Evolutionary conservation across 2,329 filamentous ascomycete species (phyloP), one percentile per base, ranked within the genome.

Genomic region (Stromatinia cepivora): DNA sequence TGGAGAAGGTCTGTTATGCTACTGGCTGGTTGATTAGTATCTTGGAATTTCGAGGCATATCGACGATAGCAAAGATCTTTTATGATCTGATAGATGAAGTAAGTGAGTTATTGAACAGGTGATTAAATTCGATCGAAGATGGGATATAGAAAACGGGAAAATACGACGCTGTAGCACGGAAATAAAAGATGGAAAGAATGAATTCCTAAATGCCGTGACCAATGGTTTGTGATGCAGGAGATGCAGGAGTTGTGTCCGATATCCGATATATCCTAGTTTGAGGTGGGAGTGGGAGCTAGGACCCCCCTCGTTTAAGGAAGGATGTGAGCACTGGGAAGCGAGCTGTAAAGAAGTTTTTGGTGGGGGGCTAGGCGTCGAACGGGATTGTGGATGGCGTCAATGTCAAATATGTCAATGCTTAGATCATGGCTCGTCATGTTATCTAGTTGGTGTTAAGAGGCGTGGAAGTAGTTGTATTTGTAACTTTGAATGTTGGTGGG

Each of bases 281-380:
- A 17, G 25, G 39, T 61, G 39, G 50, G 62, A 65, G 25, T 61
- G 42, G 50, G 36, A 65, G 34, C 62, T 52, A 52, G 48, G 13
- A 17, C 25, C 48, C 61, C 28, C 62, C 62, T 42, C 62, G 42
- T 64, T 53, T 13, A 42, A 13, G 39, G 20, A 65, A 45, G 25
- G 36, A 46, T 45, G 28, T 13, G 63, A n/a, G n/a, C n/a, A n/a
- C n/a, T n/a, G n/a, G n/a, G 50, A 66, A 66, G 63, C 63, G 63
- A 66, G 20, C 54, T 57, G 53, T 34, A 42, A 13, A 31, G 58
- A 57, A 25, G 11, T 34, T 25, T 48, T 34, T n/a, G 15, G 39
- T 31, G 20, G 8, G 28, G 58, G 28, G n/a, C 58, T 62, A 28
- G 45, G 25, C 45, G 45, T 50, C 11, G 45, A 48, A 48, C 20